Evolutionary conservation across 768 basidiomycete species (phyloP).

Genomic region (Neoboletus magnificus): DNA sequence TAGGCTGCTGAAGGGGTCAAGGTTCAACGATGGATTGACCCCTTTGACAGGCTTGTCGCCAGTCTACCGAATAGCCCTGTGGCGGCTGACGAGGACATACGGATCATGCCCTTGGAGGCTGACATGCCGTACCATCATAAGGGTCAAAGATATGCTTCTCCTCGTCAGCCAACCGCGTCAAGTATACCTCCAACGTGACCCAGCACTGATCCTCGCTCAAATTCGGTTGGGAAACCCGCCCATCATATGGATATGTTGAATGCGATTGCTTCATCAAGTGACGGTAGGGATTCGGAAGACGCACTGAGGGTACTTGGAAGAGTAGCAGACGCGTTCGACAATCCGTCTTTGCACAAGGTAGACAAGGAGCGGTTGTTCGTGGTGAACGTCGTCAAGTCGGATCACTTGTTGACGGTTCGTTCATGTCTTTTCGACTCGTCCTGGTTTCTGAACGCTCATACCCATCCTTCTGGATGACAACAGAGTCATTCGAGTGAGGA

Average conservation of each 20-base stretch:
- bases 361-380: slow-evolving; percentile 20
- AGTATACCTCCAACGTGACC: too few species aligned
- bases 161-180: slow-evolving; percentile 6
- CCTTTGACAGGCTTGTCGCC: not conserved
- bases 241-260: slow-evolving; percentile 4
- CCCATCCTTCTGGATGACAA: not conserved
- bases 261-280: not conserved
- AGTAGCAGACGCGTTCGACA: slow-evolving; percentile 31
- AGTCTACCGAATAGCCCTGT: not conserved
- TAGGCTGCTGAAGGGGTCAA: too few species aligned
- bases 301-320: slow-evolving; percentile 24
- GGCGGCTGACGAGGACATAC: slow-evolving; percentile 10
- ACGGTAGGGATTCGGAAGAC: slow-evolving; percentile 6
- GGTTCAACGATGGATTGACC: not conserved
- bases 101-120: slow-evolving; percentile 7
- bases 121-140: slow-evolving; percentile 10
- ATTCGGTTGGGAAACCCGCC: not conserved
- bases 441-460: not conserved
- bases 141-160: not conserved
- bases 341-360: slow-evolving; percentile 16
- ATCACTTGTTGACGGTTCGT: slow-evolving; percentile 21
- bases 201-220: not conserved
- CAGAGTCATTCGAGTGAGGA: slow-evolving; percentile 21
- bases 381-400: slow-evolving; percentile 24
- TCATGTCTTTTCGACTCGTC: not conserved